These are phyloP conservation scores for Alectoria sarmentosa DNA, from an alignment of 495 filamentous ascomycete species.

Conservation along the genomic window DNA sequence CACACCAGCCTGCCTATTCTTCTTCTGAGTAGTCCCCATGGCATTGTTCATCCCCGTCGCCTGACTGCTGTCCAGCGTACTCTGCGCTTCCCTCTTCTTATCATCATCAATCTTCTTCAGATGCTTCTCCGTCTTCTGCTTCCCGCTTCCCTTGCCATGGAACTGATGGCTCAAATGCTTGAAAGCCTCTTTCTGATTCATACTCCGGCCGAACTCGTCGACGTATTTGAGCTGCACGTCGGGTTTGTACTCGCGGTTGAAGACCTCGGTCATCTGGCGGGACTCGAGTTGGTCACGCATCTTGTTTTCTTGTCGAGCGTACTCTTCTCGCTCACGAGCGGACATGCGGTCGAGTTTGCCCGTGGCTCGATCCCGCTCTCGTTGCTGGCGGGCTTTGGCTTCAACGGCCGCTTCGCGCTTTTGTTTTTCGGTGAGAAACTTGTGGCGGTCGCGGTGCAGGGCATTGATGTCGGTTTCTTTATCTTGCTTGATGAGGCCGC, in stretches of 20 bases:
- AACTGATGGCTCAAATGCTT: conserved; percentile 93
- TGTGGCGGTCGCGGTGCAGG: conserved; percentile 63
- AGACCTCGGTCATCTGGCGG: conserved; percentile 72
- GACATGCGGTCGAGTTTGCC: conserved; percentile 83
- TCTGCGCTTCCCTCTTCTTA: conserved; percentile 76
- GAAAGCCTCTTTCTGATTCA: conserved; percentile 95
- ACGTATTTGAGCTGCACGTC: conserved; percentile 83
- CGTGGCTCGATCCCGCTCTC: conserved; percentile 76
- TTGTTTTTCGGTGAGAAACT: conserved; percentile 75
- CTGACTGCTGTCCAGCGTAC: conserved; percentile 71
- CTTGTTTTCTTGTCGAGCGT: conserved; percentile 78
- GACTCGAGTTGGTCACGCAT: conserved; percentile 76
- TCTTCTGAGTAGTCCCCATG: conserved; percentile 64
- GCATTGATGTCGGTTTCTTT: conserved; percentile 57
- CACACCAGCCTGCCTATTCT: conserved; percentile 83
- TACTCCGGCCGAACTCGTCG: conserved; percentile 74
- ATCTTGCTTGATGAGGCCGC: conserved; percentile 64
- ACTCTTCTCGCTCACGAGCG: conserved; percentile 82
- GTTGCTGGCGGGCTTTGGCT: conserved; percentile 67
- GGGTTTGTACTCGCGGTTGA: conserved; percentile 81
- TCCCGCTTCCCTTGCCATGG: conserved; percentile 95
- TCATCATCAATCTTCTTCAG: conserved; percentile 97
- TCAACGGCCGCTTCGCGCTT: conserved; percentile 69
- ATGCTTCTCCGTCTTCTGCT: conserved; percentile 95
- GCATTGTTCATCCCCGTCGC: conserved; percentile 77